Evolutionary conservation across 495 filamentous ascomycete species (phyloP).

Genomic region (Xylona heveae): DNA sequence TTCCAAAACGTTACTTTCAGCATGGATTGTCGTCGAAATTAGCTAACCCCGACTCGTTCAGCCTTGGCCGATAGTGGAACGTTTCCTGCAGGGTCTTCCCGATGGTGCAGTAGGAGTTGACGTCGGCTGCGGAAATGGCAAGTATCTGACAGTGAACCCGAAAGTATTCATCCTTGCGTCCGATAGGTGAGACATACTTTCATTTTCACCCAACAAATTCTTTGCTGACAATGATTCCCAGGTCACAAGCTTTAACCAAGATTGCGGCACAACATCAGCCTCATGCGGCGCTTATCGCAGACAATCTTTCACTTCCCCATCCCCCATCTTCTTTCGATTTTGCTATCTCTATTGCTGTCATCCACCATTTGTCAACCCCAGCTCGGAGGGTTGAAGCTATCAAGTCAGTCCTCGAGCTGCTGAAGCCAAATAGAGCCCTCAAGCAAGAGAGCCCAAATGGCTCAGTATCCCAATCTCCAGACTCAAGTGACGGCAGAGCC

Average conservation of each 20-base stretch:
- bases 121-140: slow-evolving; percentile 90
- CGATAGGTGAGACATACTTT: slow-evolving; percentile 39
- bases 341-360: slow-evolving; percentile 80
- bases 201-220: slow-evolving; percentile 6
- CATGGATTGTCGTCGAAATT: not conserved
- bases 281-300: slow-evolving; percentile 45
- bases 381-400: slow-evolving; percentile 55
- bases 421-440: no score
- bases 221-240: slow-evolving; percentile 10
- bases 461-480: no score
- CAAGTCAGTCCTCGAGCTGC: slow-evolving; percentile 42
- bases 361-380: slow-evolving; percentile 85
- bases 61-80: slow-evolving; percentile 85
- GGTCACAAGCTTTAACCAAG: slow-evolving; percentile 46
- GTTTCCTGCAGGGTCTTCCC: slow-evolving; percentile 44
- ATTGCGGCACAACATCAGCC: slow-evolving; percentile 49
- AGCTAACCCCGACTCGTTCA: no score
- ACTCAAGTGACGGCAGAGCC: slow-evolving; percentile 36
- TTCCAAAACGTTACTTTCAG: not conserved
- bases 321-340: slow-evolving; percentile 59
- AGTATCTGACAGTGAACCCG: slow-evolving; percentile 67
- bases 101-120: slow-evolving; percentile 73
- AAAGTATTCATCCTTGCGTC: slow-evolving; percentile 68
- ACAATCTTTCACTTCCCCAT: slow-evolving; percentile 48
- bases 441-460: no score